Evolutionary conservation across 108 stramenopile genomes (phyloP), one percentile per base, ranked within the genome.

Genomic region (Nitzschia inconspicua): DNA sequence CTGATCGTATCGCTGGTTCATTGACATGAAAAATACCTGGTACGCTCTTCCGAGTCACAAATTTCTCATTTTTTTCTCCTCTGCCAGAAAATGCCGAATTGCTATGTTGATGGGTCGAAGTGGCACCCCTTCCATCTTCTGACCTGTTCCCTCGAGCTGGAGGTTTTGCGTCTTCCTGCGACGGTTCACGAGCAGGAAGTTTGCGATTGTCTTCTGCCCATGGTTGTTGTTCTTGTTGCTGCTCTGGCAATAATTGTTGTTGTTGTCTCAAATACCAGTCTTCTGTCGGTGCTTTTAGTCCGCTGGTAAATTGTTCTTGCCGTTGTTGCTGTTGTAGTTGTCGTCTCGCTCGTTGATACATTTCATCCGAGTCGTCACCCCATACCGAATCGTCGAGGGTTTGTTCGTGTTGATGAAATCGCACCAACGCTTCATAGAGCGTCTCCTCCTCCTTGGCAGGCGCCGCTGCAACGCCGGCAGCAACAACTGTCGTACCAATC

Each of bases 401-500:
- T 42, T 66, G 44, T 23, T 66, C 32, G 9, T 66, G 54, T 25
- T 56, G 47, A 13, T 66, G 65, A 56, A 56, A 66, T 56, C 44
- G 18, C 31, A 66, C 35, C 8, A 66, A 20, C 4, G 32, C 20
- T 10, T 56, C 43, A 23, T 66, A 66, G 44, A 66, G 39, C 2
- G 41, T 55, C 13, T 66, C 54, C 1, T 23, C 13, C 16, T 55
- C 28, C 31, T 44, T 53, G 7, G 65, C 54, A 1, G 53, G 31
- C 6, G 65, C 54, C 8, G 7, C 51, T 23, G 51, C 51, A 26
- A n/a, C 24, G 29, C 28, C 51, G 9, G 47, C 14, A 16, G 47
- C 47, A 39, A 39, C n/a, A n/a, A n/a, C n/a, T n/a, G n/a, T n/a
- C n/a, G n/a, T n/a, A n/a, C n/a, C n/a, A n/a, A n/a, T n/a, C n/a